Percentiles rank a stretch among this genome's conserved stretches.
These are phyloP conservation scores for Pluteus cervinus DNA, from an alignment of 768 basidiomycete genomes.

Conservation along the genomic window DNA sequence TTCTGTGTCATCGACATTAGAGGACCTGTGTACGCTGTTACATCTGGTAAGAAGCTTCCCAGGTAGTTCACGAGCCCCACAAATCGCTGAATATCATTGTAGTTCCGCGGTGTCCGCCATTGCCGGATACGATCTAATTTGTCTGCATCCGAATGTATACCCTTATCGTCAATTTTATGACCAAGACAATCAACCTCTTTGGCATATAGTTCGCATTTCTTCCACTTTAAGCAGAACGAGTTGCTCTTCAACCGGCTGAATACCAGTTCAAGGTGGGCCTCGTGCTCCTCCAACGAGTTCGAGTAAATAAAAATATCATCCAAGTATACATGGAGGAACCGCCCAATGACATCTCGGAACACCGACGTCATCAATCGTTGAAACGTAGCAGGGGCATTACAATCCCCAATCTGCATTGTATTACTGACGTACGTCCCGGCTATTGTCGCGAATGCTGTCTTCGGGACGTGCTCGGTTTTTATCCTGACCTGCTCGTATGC, in stretches of 20 bases:
- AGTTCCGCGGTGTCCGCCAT: constrained; percentile 25
- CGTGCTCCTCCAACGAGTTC: constrained; percentile 23
- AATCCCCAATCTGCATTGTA: constrained; percentile 35
- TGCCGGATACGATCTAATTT: constrained; percentile 24
- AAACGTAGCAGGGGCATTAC: constrained; percentile 39
- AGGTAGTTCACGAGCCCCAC: constrained; percentile 34
- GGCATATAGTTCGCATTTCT: constrained; percentile 28
- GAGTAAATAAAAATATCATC: constrained; percentile 31
- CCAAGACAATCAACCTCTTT: constrained; percentile 29
- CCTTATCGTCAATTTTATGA: constrained; percentile 30
- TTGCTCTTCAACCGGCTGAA: constrained; percentile 20
- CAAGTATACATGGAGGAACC: constrained; percentile 27
- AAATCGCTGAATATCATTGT: constrained; percentile 31
- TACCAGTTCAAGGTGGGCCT: constrained; percentile 19
- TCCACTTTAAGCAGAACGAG: constrained; percentile 23
- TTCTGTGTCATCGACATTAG: constrained; percentile 18
- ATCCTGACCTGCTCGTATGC: constrained; percentile 33
- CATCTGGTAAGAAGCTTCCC: constrained; percentile 23
- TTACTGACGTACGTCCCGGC: constrained; percentile 15
- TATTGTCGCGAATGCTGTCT: not conserved
- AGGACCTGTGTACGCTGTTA: constrained; percentile 18
- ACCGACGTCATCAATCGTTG: constrained; percentile 36
- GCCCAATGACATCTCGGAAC: constrained; percentile 23
- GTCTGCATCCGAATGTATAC: constrained; percentile 28
- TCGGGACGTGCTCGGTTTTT: constrained; percentile 21